These are phyloP conservation scores for Microstegium vimineum DNA, from an alignment of 176 grass and related monocot genomes.

Conservation along the genomic window DNA sequence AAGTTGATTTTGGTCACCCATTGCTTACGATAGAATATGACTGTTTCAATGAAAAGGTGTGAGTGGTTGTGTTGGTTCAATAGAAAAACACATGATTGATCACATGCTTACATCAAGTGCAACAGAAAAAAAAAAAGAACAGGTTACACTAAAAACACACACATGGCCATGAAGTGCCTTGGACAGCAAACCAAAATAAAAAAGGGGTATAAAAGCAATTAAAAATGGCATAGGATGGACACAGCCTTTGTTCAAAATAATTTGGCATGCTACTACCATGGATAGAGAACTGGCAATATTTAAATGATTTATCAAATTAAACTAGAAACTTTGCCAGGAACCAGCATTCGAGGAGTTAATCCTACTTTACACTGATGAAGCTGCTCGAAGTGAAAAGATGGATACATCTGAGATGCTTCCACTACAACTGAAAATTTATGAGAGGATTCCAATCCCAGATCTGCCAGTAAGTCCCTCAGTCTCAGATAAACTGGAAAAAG, in stretches of 20 bases:
- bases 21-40: constrained; percentile 11
- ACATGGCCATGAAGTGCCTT: constrained; percentile 4
- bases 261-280: not conserved
- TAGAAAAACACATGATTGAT: not conserved
- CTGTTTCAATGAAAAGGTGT: not conserved
- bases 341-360: constrained; percentile 94
- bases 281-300: not conserved
- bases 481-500: not conserved
- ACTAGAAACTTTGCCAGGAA: constrained; percentile 51
- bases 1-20: not conserved
- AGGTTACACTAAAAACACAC: not conserved
- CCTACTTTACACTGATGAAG: constrained; percentile 75
- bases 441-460: constrained; percentile 93
- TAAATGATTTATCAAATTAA: not conserved
- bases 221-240: not conserved
- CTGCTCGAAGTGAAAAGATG: constrained; percentile 46
- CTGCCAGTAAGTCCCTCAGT: constrained; percentile 52
- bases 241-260: not conserved
- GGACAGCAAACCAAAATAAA: not conserved
- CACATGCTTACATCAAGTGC: not conserved
- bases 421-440: constrained; percentile 87
- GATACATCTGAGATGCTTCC: constrained; percentile 54
- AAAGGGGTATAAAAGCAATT: not conserved
- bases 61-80: not conserved
- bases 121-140: not conserved